A percentile compares a stretch with the other conserved stretches of the same genome.
Evolutionary conservation across 1,284 basidiomycete genomes (phyloP).

Genomic region (Boletus hoseneyae): DNA sequence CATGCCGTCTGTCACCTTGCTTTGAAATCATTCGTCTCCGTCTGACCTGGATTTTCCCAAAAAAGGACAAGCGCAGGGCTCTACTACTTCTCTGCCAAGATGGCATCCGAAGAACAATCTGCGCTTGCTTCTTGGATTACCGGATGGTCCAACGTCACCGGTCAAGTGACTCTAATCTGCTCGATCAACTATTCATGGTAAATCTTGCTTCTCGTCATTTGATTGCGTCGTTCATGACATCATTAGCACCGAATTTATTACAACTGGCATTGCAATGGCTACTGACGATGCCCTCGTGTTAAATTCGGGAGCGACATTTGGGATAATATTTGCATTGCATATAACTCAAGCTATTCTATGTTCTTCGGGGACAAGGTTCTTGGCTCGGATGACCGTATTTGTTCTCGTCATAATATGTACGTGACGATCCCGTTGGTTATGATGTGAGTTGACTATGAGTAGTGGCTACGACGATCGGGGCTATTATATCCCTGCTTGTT

Average conservation of each 20-base stretch:
- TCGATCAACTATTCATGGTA: constrained; percentile 68
- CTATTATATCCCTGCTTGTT: constrained; percentile 53
- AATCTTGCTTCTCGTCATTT: constrained; percentile 4
- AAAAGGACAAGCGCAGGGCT: constrained; percentile 60
- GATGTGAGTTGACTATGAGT: neutral
- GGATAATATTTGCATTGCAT: constrained; percentile 58
- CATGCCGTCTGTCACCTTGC: constrained; percentile 58
- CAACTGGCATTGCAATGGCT: constrained; percentile 58
- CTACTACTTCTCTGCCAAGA: constrained; percentile 68
- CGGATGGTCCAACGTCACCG: constrained; percentile 53
- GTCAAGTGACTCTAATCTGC: constrained; percentile 57
- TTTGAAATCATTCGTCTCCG: neutral
- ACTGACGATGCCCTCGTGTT: constrained; percentile 49
- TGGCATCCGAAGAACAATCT: constrained; percentile 53
- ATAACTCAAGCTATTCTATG: constrained; percentile 62
- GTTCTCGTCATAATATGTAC: constrained; percentile 59
- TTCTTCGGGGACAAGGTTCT: constrained; percentile 58
- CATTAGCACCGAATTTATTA: constrained; percentile 59
- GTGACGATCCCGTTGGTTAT: constrained; percentile 14
- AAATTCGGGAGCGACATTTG: constrained; percentile 55
- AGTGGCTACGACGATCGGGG: constrained; percentile 56
- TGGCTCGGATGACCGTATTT: constrained; percentile 61
- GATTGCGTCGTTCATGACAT: neutral
- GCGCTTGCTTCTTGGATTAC: constrained; percentile 70
- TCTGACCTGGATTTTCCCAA: neutral